Percentiles rank a stretch among this genome's conserved stretches.
phyloP scores from a whole-genome alignment of 2,329 filamentous ascomycete genomes.

The Ophidiomyces ophidiicola region DNA sequence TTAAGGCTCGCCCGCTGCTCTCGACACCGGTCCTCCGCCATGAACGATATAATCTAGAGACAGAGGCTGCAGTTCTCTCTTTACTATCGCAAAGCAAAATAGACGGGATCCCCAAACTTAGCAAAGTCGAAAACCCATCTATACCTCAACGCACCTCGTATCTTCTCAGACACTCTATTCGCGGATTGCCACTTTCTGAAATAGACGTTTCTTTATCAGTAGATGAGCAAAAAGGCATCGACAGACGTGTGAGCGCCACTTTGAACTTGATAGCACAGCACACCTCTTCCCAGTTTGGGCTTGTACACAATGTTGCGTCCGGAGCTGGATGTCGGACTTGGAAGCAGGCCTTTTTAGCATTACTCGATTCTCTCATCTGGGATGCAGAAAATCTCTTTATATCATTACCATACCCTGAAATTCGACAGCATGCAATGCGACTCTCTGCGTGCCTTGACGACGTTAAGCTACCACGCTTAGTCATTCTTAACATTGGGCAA shows the following conservation, averaged over 20 bases:
- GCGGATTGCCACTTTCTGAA: constrained; percentile 25
- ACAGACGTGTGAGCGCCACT: constrained; percentile 26
- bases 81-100: constrained; percentile 25
- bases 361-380: constrained; percentile 43
- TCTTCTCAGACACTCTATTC: constrained; percentile 28
- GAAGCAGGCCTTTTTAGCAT: constrained; percentile 40
- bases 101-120: constrained; percentile 28
- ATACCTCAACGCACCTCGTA: constrained; percentile 23
- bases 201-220: constrained; percentile 21
- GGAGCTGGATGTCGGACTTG: constrained; percentile 40
- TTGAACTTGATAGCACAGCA: constrained; percentile 36
- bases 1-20: constrained; percentile 28
- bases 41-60: constrained; percentile 29
- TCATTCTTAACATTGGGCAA: constrained; percentile 39
- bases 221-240: constrained; percentile 24
- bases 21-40: constrained; percentile 30
- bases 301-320: constrained; percentile 36
- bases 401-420: constrained; percentile 43
- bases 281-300: constrained; percentile 40
- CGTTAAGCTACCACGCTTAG: constrained; percentile 41
- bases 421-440: constrained; percentile 39
- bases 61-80: constrained; percentile 30
- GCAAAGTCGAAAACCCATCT: constrained; percentile 27
- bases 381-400: constrained; percentile 49
- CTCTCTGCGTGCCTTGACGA: constrained; percentile 38